Base-by-base conservation (phyloP, 495 filamentous ascomycete genomes). In the Penicillium argentinense region DNA sequence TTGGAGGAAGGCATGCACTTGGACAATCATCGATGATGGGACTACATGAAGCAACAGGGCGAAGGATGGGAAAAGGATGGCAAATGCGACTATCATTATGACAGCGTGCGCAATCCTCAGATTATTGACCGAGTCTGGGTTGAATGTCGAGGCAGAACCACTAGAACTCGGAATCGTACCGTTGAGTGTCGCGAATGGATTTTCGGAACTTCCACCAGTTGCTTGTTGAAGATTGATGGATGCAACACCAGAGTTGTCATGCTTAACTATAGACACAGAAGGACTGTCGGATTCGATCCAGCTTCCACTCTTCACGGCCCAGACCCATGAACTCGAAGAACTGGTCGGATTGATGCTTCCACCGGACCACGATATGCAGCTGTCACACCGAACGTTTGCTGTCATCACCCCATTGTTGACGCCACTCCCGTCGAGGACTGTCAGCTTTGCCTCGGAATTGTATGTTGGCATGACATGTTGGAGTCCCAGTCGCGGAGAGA, bases 371-470 rank as follows among this genome's bases (percentile, higher is more conserved):
- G 67, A 64, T 1, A 66, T 49, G 54, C 87, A 89, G 25, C 71
- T 82, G 37, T 71, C 64, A 66, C 79, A 81, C 45, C 64, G 72
- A 14, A 89, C 62, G 54, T 85, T 87, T 34, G 84, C 85, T 19
- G 77, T 75, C 75, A 88, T 83, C 12, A 69, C 71, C 9, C 68
- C 72, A 42, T 61, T 37, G 19, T 51, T 17, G 26, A 84, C 55
- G 2, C 84, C 84, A 50, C 80, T 85, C 12, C 85, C 85, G 0
- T 64, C 78, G 3, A 89, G 69, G 0, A 88, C 65, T n/a, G 75
- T 71, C 18, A 84, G 44, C 17, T 66, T 56, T n/a, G 77, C 71
- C 18, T 70, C 57, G 4, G 66, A 54, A 62, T 85, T 76, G 49
- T 70, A 68, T 8, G 56, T n/a, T 1, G 86, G 86, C 59, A 74